Evolutionary conservation across 306 rosid genomes (phyloP).

Genomic region (Benincasa hispida): DNA sequence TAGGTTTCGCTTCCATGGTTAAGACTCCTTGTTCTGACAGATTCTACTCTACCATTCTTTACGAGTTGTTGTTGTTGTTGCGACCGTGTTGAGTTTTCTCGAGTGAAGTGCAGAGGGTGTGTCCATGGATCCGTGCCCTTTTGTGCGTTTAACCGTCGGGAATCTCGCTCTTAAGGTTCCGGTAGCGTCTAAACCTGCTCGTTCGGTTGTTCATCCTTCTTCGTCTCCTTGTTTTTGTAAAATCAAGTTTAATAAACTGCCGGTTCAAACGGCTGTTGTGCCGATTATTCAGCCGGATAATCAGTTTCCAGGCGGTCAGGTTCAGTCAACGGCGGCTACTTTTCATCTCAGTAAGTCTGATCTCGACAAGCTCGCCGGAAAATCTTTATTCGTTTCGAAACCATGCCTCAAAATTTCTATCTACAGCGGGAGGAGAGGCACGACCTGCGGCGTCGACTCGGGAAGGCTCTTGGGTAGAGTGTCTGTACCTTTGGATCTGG

Average conservation of each 20-base stretch:
- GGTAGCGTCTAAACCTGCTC: slow-evolving; percentile 60
- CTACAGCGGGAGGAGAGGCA: slow-evolving; percentile 45
- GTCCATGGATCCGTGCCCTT: slow-evolving; percentile 75
- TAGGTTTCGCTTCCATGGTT: background rate
- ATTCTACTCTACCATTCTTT: background rate
- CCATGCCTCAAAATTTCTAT: slow-evolving; percentile 40
- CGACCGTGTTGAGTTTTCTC: background rate
- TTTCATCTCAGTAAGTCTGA: slow-evolving; percentile 55
- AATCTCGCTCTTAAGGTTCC: slow-evolving; percentile 69
- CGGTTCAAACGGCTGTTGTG: slow-evolving; percentile 42
- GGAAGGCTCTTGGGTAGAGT: slow-evolving; percentile 39
- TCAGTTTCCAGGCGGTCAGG: slow-evolving; percentile 29
- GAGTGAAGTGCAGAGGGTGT: background rate
- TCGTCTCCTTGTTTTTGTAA: slow-evolving; percentile 69
- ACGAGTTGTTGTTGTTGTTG: background rate
- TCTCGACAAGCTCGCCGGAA: slow-evolving; percentile 25
- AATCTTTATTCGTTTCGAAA: slow-evolving; percentile 33
- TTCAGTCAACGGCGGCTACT: slow-evolving; percentile 34
- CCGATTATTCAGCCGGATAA: slow-evolving; percentile 38
- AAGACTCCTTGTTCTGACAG: background rate
- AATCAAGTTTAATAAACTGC: slow-evolving; percentile 45
- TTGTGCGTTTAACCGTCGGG: slow-evolving; percentile 46
- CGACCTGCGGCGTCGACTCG: slow-evolving; percentile 51
- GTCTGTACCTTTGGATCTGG: slow-evolving; percentile 38
- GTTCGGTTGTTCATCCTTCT: slow-evolving; percentile 61